Conservation (phyloP, 2,329 filamentous ascomycete species). For the Diaporthe vaccinii region DNA sequence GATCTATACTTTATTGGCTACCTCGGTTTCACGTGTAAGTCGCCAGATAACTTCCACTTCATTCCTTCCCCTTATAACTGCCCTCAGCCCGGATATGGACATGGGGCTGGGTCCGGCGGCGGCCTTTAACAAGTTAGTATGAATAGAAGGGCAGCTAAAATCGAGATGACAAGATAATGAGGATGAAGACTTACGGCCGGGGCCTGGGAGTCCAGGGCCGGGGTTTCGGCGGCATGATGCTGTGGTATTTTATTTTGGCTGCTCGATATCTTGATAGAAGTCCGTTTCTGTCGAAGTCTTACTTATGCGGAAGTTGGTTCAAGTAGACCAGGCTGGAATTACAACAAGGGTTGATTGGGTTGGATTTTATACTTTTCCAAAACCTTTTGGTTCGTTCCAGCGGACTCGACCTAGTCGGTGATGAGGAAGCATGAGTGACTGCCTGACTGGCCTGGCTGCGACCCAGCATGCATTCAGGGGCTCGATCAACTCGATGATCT, state of each 20-base stretch:
- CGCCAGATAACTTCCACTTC: not conserved
- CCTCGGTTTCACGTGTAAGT: no score
- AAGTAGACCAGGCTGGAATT: not conserved
- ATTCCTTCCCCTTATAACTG: no score
- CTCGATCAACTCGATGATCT: not conserved
- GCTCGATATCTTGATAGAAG: not conserved
- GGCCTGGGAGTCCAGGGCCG: constrained; percentile 2
- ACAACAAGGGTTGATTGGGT: not conserved
- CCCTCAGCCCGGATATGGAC: not conserved
- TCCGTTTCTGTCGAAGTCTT: not conserved
- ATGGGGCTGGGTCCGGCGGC: not conserved
- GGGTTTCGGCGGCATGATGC: not conserved
- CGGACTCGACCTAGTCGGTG: not conserved
- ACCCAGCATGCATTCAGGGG: no score
- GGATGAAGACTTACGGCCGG: not conserved
- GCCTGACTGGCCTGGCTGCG: not conserved
- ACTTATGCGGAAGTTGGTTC: not conserved
- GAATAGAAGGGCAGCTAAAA: not conserved
- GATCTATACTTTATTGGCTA: not conserved
- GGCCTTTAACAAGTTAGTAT: not conserved
- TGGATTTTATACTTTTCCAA: not conserved
- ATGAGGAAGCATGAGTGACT: not conserved
- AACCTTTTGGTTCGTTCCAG: not conserved
- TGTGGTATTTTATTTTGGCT: not conserved
- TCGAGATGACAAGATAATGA: not conserved